phyloP scores from a whole-genome alignment of 441 rosid genomes.

The Metrosideros polymorpha region DNA sequence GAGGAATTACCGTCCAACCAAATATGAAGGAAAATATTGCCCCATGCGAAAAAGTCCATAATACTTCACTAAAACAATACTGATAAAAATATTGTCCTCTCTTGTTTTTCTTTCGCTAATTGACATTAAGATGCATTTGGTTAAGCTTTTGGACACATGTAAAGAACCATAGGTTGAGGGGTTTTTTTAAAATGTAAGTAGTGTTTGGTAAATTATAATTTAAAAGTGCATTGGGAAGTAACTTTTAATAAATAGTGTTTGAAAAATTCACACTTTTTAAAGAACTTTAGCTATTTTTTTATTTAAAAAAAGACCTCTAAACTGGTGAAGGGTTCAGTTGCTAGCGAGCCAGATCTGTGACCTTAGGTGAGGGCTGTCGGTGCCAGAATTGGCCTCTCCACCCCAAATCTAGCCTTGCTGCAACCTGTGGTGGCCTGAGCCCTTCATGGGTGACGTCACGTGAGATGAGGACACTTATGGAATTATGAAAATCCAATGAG shows the following conservation, averaged over 20 bases:
- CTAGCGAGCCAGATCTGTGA: background rate
- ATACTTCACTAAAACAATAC: background rate
- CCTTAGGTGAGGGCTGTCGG: background rate
- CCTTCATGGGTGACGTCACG: fast-evolving
- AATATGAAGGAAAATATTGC: background rate
- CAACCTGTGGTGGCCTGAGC: fast-evolving
- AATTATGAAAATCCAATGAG: background rate
- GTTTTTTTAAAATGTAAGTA: background rate
- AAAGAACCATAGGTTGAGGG: background rate
- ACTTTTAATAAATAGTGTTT: background rate
- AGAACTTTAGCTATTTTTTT: background rate
- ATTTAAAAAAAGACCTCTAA: too few relatives aligned
- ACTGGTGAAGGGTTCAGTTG: too few relatives aligned
- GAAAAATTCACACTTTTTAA: background rate
- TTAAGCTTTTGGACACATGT: background rate
- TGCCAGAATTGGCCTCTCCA: background rate
- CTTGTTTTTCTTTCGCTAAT: background rate
- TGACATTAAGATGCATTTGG: background rate
- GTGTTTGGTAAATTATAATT: too few relatives aligned
- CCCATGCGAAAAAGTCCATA: background rate
- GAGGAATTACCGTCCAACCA: background rate
- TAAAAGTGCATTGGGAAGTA: background rate
- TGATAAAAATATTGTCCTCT: background rate
- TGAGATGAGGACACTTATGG: background rate
- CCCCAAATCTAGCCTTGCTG: fast-evolving